A percentile compares a stretch with the other conserved stretches of the same genome.
These are phyloP conservation scores for Effrenium voratum DNA, from an alignment of 73 alveolate species.

Conservation along the genomic window DNA sequence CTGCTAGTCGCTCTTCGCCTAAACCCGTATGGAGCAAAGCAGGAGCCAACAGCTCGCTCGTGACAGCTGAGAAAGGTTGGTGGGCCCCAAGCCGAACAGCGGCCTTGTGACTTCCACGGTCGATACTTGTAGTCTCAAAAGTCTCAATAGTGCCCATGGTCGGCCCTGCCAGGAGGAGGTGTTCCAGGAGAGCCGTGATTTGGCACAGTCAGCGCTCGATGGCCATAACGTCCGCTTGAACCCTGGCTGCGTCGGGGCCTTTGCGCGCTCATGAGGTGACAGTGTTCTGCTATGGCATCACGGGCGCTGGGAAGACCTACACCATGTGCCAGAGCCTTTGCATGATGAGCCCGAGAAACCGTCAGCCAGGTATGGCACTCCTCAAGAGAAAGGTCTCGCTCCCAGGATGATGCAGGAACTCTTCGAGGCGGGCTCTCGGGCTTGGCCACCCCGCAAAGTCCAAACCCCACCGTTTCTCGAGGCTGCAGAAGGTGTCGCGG, in stretches of 20 bases:
- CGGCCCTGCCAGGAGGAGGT: constrained; percentile 27
- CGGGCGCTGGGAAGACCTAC: constrained; percentile 93
- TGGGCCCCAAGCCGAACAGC: too few relatives aligned
- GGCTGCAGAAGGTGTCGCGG: too few relatives aligned
- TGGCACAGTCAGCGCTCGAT: constrained; percentile 84
- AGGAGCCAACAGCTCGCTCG: too few relatives aligned
- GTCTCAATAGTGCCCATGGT: too few relatives aligned
- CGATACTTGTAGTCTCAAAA: too few relatives aligned
- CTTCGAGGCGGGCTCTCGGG: constrained; percentile 18
- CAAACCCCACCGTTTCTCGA: too few relatives aligned
- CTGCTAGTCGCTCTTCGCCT: too few relatives aligned
- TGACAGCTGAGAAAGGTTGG: too few relatives aligned
- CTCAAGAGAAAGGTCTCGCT: constrained; percentile 51
- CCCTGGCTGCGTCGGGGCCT: neutral
- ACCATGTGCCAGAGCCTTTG: constrained; percentile 8
- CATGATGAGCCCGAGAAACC: neutral
- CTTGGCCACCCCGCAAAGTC: neutral
- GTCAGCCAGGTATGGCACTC: constrained; percentile 55
- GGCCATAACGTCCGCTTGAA: constrained; percentile 28
- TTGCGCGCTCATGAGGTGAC: neutral
- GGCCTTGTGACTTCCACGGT: too few relatives aligned
- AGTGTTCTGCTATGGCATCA: constrained; percentile 83
- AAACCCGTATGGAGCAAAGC: too few relatives aligned
- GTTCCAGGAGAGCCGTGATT: constrained; percentile 35
- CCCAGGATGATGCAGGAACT: constrained; percentile 59